A percentile compares a stretch with the other conserved stretches of the same genome.
Conservation (phyloP, 225 moss, liverwort and hornwort species). For the Neckera pumila region DNA sequence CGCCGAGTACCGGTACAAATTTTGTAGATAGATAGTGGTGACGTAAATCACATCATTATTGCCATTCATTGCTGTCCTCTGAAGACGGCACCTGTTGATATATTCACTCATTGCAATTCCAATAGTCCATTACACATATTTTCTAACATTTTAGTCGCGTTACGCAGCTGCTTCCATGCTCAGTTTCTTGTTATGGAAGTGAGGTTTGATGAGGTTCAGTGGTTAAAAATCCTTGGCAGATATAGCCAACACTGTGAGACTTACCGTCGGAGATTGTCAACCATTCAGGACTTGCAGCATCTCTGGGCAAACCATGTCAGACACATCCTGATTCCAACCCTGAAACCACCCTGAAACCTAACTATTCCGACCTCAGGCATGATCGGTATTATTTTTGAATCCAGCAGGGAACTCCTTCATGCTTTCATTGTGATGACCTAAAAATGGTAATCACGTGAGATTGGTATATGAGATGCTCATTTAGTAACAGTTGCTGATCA, state of each 20-base stretch:
- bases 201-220: not conserved
- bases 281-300: not conserved
- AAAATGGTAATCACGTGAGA: not conserved
- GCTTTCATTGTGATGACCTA: not conserved
- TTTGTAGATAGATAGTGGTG: constrained; percentile 13
- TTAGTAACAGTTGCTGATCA: not conserved
- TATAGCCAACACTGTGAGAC: not conserved
- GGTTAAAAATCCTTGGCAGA: not conserved
- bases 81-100: not conserved
- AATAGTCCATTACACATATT: not conserved
- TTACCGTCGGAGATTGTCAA: not conserved
- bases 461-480: not conserved
- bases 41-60: not conserved
- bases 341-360: not conserved
- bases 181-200: too few relatives aligned
- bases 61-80: constrained; percentile 7
- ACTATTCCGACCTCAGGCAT: not conserved
- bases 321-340: not conserved
- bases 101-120: not conserved
- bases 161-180: not conserved
- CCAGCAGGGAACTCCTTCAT: not conserved
- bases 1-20: not conserved
- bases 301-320: not conserved
- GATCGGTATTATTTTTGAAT: not conserved
- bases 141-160: not conserved